Conservation (phyloP, 345 rosid genomes). For the Pistacia vera region DNA sequence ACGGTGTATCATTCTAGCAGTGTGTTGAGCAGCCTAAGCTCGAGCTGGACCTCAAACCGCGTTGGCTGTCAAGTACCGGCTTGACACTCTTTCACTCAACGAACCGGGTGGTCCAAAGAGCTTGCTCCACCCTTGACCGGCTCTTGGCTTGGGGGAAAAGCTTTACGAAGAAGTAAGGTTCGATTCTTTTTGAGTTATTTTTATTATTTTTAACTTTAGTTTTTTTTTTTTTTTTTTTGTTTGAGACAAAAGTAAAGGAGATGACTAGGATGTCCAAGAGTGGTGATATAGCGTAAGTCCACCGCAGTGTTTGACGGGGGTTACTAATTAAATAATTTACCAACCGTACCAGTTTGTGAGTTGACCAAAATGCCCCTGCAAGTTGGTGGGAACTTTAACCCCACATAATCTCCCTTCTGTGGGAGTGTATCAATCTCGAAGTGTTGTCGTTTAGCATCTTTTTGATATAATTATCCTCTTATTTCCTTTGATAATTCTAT, state of each 20-base stretch:
- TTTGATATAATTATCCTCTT: not conserved
- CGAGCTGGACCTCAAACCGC: constrained; percentile 96
- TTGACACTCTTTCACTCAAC: constrained; percentile 61
- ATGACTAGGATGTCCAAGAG: constrained; percentile 36
- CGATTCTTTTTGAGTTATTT: not conserved
- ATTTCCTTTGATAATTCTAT: not conserved
- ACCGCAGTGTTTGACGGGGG: constrained; percentile 27
- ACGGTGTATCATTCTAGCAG: constrained; percentile 96
- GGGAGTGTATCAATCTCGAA: not conserved
- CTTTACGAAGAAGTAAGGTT: constrained; percentile 96
- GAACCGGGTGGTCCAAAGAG: constrained; percentile 70
- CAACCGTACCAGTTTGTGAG: not conserved
- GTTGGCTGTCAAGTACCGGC: constrained; percentile 81
- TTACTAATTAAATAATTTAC: not conserved
- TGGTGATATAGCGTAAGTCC: constrained; percentile 30
- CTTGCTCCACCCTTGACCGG: constrained; percentile 76
- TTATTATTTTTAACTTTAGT: not conserved
- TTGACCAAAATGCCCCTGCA: constrained; percentile 23
- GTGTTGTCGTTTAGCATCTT: not conserved
- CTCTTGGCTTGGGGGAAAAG: constrained; percentile 98
- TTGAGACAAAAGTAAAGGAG: not conserved
- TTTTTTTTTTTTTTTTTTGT: not conserved
- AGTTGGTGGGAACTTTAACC: not conserved
- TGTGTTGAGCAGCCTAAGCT: constrained; percentile 83
- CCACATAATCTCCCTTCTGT: not conserved